A percentile compares a stretch with the other conserved stretches of the same genome.
These are phyloP conservation scores for Sclerotinia trifoliorum DNA, from an alignment of 2,329 filamentous ascomycete genomes.

Conservation along the genomic window DNA sequence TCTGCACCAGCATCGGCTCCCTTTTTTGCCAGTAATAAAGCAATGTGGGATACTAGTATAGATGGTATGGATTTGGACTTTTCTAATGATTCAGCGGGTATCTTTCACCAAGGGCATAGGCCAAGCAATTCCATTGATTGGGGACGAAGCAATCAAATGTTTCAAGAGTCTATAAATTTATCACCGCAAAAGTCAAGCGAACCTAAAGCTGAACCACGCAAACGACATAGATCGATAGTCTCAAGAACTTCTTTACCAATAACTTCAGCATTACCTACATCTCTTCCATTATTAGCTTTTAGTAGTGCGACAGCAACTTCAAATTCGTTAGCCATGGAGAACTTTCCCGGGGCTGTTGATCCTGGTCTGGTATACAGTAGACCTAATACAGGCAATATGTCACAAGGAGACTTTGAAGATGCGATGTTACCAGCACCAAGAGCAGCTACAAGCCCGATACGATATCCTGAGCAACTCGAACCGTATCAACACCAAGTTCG, in stretches of 20 bases:
- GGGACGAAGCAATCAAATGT: slow-evolving; percentile 55
- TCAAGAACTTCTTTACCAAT: slow-evolving; percentile 40
- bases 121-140: slow-evolving; percentile 56
- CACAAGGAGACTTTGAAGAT: slow-evolving; percentile 32
- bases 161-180: slow-evolving; percentile 46
- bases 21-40: slow-evolving; percentile 45
- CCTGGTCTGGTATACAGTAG: slow-evolving; percentile 58
- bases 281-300: slow-evolving; percentile 45
- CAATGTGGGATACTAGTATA: slow-evolving; percentile 57
- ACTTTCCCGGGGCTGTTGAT: slow-evolving; percentile 52
- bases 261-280: slow-evolving; percentile 42
- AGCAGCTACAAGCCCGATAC: slow-evolving; percentile 35
- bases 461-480: slow-evolving; percentile 29
- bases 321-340: slow-evolving; percentile 52
- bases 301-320: slow-evolving; percentile 44
- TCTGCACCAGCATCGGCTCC: slow-evolving; percentile 55
- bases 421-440: slow-evolving; percentile 33
- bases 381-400: slow-evolving; percentile 29
- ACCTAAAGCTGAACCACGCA: slow-evolving; percentile 35
- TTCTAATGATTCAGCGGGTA: slow-evolving; percentile 41
- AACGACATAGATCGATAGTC: slow-evolving; percentile 49
- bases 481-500: slow-evolving; percentile 40
- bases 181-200: slow-evolving; percentile 24
- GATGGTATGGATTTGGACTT: slow-evolving; percentile 61
- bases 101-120: slow-evolving; percentile 44